A percentile compares a stretch with the other conserved stretches of the same genome.
phyloP scores from a whole-genome alignment of 352 stramenopile species.

The Phytophthora pistaciae region DNA sequence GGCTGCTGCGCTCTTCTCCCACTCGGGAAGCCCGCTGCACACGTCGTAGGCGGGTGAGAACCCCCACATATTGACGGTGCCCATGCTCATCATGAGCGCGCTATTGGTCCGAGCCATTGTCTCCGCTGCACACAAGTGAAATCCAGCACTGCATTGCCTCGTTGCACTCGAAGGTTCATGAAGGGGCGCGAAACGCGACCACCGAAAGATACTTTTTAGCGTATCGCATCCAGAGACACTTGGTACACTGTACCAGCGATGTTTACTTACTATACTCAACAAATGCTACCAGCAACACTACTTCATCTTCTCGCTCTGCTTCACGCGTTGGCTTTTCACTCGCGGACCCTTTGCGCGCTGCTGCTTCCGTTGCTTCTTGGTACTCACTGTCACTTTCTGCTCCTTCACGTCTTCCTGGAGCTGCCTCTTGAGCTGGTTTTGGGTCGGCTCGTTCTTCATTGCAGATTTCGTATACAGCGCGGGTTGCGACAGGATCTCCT shows the following conservation, averaged over 20 bases:
- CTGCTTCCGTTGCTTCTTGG: slow-evolving; percentile 10
- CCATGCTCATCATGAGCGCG: slow-evolving; percentile 78
- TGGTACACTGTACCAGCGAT: neutral
- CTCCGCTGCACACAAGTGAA: slow-evolving; percentile 3
- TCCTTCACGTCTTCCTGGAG: slow-evolving; percentile 1
- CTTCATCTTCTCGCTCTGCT: neutral
- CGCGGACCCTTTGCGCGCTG: neutral
- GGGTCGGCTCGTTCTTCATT: neutral
- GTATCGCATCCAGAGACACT: neutral
- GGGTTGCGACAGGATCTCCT: neutral
- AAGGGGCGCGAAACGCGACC: slow-evolving; percentile 20
- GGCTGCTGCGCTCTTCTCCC: slow-evolving; percentile 1
- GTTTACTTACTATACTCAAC: too few species aligned
- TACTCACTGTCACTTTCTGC: neutral
- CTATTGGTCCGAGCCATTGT: slow-evolving; percentile 63
- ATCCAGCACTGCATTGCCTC: neutral
- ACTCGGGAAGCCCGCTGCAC: slow-evolving; percentile 22
- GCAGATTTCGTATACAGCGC: neutral
- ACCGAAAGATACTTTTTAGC: neutral
- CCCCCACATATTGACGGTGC: slow-evolving; percentile 89
- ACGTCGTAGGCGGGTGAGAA: slow-evolving; percentile 86
- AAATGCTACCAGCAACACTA: neutral
- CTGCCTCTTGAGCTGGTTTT: slow-evolving; percentile 1
- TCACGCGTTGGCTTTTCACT: slow-evolving; percentile 2
- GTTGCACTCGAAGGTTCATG: slow-evolving; percentile 6